These are phyloP conservation scores for Lactarius sanguifluus DNA, from an alignment of 768 basidiomycete genomes.

Conservation along the genomic window DNA sequence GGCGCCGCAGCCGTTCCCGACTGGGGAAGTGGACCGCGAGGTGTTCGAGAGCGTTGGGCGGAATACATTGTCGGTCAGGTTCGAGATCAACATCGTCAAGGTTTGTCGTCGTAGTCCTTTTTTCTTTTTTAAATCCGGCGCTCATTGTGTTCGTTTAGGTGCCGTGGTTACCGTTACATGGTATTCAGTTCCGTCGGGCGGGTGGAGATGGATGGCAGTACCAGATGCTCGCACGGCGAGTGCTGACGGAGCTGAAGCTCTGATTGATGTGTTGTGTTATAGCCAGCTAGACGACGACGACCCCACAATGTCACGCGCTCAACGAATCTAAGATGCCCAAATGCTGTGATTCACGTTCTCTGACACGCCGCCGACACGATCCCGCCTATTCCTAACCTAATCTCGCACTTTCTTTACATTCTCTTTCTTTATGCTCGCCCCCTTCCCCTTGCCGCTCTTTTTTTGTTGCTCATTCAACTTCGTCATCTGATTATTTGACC, in stretches of 20 bases:
- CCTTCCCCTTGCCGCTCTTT: neutral
- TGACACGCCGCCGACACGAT: neutral
- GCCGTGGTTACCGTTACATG: constrained; percentile 89
- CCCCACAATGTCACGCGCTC: neutral
- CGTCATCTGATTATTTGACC: neutral
- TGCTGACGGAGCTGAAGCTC: constrained; percentile 85
- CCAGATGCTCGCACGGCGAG: constrained; percentile 89
- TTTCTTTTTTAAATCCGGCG: neutral
- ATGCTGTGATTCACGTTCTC: neutral
- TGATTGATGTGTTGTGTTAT: constrained; percentile 36
- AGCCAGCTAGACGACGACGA: neutral
- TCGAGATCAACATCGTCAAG: constrained; percentile 97
- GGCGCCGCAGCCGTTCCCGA: constrained; percentile 47
- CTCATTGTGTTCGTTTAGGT: constrained; percentile 50
- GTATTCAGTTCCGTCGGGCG: constrained; percentile 90
- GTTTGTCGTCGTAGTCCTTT: constrained; percentile 39
- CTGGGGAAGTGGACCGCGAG: constrained; percentile 65
- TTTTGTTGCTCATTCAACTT: neutral
- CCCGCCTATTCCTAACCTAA: constrained; percentile 2
- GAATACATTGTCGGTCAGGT: constrained; percentile 84
- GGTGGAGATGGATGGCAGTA: constrained; percentile 97
- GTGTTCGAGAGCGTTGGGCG: constrained; percentile 72
- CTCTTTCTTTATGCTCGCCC: neutral
- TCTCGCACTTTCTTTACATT: neutral
- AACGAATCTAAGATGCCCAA: neutral